Percentiles rank a stretch among this genome's conserved stretches.
phyloP scores from a whole-genome alignment of 257 asterid species.

The Knoxia roxburghii region DNA sequence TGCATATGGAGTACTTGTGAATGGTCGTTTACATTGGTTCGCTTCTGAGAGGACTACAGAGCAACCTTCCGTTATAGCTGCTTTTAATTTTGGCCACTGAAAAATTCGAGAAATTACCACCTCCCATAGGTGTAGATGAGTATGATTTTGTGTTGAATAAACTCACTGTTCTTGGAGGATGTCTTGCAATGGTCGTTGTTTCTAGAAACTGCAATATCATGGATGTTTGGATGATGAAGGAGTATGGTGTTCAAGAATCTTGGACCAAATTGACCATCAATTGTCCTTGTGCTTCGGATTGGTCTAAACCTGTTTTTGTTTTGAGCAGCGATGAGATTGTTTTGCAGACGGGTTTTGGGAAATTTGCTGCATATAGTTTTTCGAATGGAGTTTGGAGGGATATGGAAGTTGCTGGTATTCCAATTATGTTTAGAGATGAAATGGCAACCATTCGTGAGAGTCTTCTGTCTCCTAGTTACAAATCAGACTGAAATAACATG shows the following conservation, averaged over 20 bases:
- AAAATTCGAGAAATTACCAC: no score
- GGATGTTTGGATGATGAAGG: slow-evolving; percentile 29
- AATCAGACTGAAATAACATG: no score
- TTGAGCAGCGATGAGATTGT: slow-evolving; percentile 20
- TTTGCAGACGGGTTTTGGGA: slow-evolving; percentile 12
- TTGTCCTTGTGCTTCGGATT: slow-evolving; percentile 22
- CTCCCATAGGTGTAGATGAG: no score
- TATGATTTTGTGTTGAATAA: no score
- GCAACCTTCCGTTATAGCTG: no score
- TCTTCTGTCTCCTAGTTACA: slow-evolving; percentile 22
- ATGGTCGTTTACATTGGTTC: slow-evolving; percentile 43
- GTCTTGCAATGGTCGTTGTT: slow-evolving; percentile 45
- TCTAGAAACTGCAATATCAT: slow-evolving; percentile 5
- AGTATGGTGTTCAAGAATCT: slow-evolving; percentile 28
- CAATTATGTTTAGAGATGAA: no score
- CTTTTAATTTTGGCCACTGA: no score
- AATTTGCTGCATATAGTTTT: slow-evolving; percentile 15
- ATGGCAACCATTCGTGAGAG: slow-evolving; percentile 22
- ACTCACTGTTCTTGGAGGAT: slow-evolving; percentile 34
- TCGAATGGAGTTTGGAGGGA: slow-evolving; percentile 8
- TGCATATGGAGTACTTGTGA: slow-evolving; percentile 32
- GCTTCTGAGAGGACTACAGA: slow-evolving; percentile 20
- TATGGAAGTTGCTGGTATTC: no score
- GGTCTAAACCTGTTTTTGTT: slow-evolving; percentile 10
- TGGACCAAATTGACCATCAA: slow-evolving; percentile 30